A percentile compares a stretch with the other conserved stretches of the same genome.
Conservation (phyloP, 345 rosid species). For the Abelmoschus esculentus region DNA sequence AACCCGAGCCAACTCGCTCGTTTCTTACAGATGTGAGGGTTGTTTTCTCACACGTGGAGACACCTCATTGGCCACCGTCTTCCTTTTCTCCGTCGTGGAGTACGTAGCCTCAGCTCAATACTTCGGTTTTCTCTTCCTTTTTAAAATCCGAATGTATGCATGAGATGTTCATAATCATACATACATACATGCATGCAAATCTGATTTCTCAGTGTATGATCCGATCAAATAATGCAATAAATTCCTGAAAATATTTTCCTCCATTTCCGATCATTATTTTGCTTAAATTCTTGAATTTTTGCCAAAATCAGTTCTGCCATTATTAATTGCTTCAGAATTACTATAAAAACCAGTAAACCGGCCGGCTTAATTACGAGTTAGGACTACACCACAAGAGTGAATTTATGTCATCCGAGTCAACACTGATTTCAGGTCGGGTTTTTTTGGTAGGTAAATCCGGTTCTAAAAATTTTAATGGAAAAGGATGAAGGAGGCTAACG, state of each 20-base stretch:
- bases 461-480: neutral
- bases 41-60: constrained; percentile 28
- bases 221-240: neutral
- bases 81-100: neutral
- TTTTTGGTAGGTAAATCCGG: too few relatives aligned
- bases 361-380: neutral
- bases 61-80: constrained; percentile 21
- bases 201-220: neutral
- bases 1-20: constrained; percentile 81
- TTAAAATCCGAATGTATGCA: neutral
- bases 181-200: neutral
- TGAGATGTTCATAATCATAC: neutral
- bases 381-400: neutral
- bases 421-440: too few relatives aligned
- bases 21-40: constrained; percentile 43
- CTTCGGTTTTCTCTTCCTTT: neutral
- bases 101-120: constrained; percentile 1
- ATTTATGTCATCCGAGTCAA: too few relatives aligned
- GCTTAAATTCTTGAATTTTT: too few relatives aligned
- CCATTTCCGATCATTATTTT: neutral
- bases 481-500: neutral
- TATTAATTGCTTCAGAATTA: neutral
- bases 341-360: neutral
- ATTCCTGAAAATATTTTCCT: neutral
- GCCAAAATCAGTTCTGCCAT: too few relatives aligned